phyloP scores from a whole-genome alignment of 345 rosid species.

The Syzygium jambos region DNA sequence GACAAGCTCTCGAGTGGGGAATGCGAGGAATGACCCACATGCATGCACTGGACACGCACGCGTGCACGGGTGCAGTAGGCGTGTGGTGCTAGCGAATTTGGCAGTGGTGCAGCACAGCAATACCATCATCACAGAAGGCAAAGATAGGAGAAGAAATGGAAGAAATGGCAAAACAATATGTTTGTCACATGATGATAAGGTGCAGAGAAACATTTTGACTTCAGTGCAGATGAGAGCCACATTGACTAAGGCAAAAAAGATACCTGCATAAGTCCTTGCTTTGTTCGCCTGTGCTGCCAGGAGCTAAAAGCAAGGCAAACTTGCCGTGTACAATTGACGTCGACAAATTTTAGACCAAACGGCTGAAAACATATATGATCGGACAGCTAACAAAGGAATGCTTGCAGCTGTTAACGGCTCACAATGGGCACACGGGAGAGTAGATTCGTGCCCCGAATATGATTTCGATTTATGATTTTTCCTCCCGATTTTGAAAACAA shows the following conservation, averaged over 20 bases:
- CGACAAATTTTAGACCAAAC: neutral
- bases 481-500: neutral
- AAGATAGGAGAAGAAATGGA: neutral
- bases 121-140: neutral
- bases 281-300: too few species aligned
- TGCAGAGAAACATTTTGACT: neutral
- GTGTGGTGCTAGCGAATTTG: neutral
- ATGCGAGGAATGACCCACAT: neutral
- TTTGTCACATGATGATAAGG: neutral
- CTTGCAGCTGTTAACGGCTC: neutral
- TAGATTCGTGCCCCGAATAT: neutral
- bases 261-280: too few species aligned
- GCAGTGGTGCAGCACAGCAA: neutral
- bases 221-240: neutral
- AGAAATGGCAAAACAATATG: neutral
- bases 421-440: neutral
- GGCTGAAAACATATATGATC: neutral
- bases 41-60: neutral
- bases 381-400: neutral
- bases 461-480: neutral
- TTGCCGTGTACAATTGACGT: neutral
- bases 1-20: neutral
- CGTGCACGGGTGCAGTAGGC: neutral
- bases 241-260: too few species aligned
- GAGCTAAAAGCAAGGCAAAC: fast-evolving